These are phyloP conservation scores for Capsicum pubescens DNA, from an alignment of 257 asterid species.

Conservation along the genomic window DNA sequence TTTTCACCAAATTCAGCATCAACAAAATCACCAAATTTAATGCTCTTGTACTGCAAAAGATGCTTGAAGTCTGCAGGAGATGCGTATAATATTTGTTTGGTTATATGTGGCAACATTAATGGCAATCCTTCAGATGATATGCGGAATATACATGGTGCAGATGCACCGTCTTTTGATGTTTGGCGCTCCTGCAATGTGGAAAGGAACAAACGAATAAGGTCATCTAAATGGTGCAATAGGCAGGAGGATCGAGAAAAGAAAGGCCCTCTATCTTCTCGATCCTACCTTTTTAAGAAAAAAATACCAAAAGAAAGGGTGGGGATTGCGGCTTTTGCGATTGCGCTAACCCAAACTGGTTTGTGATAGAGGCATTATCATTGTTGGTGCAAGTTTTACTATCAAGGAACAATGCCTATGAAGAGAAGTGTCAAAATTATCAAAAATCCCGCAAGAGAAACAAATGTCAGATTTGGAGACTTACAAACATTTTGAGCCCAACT, in stretches of 20 bases:
- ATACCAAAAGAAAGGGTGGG: background rate
- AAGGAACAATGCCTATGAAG: background rate
- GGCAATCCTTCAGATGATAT: constrained; percentile 99
- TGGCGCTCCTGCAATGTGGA: constrained; percentile 78
- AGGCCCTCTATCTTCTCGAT: background rate
- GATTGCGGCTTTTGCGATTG: background rate
- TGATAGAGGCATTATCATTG: background rate
- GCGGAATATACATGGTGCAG: constrained; percentile 82
- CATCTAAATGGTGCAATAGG: constrained; percentile 16
- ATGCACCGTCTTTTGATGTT: constrained; percentile 77
- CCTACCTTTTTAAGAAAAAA: background rate
- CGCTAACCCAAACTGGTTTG: background rate
- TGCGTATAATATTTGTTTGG: constrained; percentile 78
- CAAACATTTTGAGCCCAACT: constrained; percentile 96
- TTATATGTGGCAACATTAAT: constrained; percentile 73
- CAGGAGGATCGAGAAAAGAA: background rate
- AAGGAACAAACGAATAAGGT: constrained; percentile 9
- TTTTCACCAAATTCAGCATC: constrained; percentile 64
- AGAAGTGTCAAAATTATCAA: background rate
- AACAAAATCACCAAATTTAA: constrained; percentile 76
- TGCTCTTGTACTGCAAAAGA: constrained; percentile 75
- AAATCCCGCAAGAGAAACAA: background rate
- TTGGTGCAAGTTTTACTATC: background rate
- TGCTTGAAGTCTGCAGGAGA: constrained; percentile 78
- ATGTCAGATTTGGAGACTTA: constrained; percentile 48